Evolutionary conservation across 139 green algal genomes (phyloP).

Genomic region (Coelastrella sp.): DNA sequence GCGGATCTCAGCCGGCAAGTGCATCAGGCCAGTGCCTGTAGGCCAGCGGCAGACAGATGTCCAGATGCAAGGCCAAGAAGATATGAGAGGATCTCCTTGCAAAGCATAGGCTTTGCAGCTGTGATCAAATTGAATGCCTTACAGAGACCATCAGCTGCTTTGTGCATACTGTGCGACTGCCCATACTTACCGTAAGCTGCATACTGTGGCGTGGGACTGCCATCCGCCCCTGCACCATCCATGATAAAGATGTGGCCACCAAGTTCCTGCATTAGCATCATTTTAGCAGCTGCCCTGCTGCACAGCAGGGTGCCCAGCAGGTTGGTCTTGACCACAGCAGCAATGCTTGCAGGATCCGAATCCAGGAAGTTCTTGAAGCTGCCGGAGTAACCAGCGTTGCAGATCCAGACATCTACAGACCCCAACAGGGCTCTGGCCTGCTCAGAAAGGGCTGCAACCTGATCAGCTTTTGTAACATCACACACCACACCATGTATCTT

Average conservation of each 20-base stretch:
- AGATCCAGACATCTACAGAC: conserved; percentile 85
- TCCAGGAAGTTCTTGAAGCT: conserved; percentile 76
- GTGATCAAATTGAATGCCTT: not conserved
- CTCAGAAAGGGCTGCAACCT: conserved; percentile 55
- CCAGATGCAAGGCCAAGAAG: too few species aligned
- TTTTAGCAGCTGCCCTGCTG: conserved; percentile 84
- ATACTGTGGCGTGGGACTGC: conserved; percentile 82
- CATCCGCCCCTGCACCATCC: conserved; percentile 84
- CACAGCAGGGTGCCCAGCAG: conserved; percentile 84
- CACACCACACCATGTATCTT: conserved; percentile 63
- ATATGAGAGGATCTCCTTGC: too few species aligned
- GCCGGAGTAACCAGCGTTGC: conserved; percentile 85
- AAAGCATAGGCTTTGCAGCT: not conserved
- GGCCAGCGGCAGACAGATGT: not conserved
- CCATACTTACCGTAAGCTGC: conserved; percentile 72
- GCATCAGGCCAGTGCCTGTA: too few species aligned
- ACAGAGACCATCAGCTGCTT: not conserved
- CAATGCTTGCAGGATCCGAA: conserved; percentile 55
- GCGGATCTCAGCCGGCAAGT: too few species aligned
- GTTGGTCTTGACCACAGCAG: conserved; percentile 87
- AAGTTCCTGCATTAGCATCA: conserved; percentile 83
- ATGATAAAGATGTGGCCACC: conserved; percentile 94
- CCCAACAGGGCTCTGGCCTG: conserved; percentile 51
- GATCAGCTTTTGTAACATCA: conserved; percentile 67
- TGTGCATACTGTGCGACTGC: too few species aligned